Evolutionary conservation across 2,329 filamentous ascomycete species (phyloP).

Genomic region (Colletotrichum tropicale): DNA sequence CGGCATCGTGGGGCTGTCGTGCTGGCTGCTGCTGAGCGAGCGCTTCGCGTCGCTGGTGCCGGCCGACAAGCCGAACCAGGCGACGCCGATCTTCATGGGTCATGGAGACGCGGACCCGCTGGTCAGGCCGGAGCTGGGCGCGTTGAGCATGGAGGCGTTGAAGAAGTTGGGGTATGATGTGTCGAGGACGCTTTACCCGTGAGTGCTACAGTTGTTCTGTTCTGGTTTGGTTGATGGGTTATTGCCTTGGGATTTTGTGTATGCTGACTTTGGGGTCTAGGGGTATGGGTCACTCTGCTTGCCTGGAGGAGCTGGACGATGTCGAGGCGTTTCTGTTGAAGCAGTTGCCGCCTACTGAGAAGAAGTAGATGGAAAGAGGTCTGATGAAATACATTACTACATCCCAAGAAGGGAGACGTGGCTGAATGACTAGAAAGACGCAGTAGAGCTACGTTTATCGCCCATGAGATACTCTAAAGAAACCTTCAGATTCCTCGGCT

Average conservation of each 20-base stretch:
- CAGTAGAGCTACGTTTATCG: background rate
- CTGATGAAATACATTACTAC: background rate
- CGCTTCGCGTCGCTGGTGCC: conserved; percentile 51
- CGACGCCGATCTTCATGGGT: conserved; percentile 86
- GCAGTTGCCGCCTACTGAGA: conserved; percentile 46
- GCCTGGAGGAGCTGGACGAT: conserved; percentile 80
- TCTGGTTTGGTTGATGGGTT: background rate
- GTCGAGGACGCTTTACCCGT: conserved; percentile 78
- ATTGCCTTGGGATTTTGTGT: no score
- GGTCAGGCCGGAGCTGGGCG: conserved; percentile 72
- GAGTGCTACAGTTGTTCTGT: background rate
- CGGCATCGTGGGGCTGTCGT: conserved; percentile 86
- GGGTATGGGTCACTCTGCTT: conserved; percentile 77
- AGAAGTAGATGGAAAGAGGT: conserved; percentile 10
- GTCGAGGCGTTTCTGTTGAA: conserved; percentile 66
- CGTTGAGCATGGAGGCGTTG: conserved; percentile 69
- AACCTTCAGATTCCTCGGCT: no score
- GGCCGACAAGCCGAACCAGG: conserved; percentile 57
- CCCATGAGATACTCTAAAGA: no score
- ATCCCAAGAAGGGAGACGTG: fast-evolving
- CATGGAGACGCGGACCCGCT: conserved; percentile 83
- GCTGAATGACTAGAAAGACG: background rate
- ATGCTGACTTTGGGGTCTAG: conserved; percentile 41
- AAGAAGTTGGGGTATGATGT: conserved; percentile 75
- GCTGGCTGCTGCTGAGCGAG: conserved; percentile 72